Percentiles rank a stretch among this genome's conserved stretches.
phyloP scores from a whole-genome alignment of 805 yeast species.

The Wickerhamomyces mucosus region DNA sequence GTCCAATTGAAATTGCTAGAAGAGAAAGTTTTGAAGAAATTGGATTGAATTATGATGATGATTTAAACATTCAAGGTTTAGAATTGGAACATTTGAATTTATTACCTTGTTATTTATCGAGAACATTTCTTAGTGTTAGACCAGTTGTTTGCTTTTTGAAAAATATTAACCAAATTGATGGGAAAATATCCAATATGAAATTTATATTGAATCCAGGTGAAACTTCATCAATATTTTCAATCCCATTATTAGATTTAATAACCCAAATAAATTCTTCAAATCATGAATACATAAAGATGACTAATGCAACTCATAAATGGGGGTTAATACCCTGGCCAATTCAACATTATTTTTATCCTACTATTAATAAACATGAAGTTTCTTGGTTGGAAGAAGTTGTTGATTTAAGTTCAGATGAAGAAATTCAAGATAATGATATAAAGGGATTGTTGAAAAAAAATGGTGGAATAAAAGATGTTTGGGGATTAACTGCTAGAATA shows the following conservation, averaged over 20 bases:
- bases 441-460: neutral
- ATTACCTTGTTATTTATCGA: slow-evolving; percentile 72
- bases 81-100: slow-evolving; percentile 48
- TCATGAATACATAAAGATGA: slow-evolving; percentile 25
- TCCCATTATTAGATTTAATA: slow-evolving; percentile 56
- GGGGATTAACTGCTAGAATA: slow-evolving; percentile 80
- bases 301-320: slow-evolving; percentile 41
- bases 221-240: slow-evolving; percentile 58
- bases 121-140: slow-evolving; percentile 74
- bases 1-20: slow-evolving; percentile 65
- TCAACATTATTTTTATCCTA: slow-evolving; percentile 53
- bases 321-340: slow-evolving; percentile 64
- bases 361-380: slow-evolving; percentile 42
- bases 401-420: slow-evolving; percentile 51
- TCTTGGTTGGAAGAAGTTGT: slow-evolving; percentile 54
- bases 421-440: slow-evolving; percentile 16
- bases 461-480: slow-evolving; percentile 47
- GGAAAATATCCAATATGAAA: slow-evolving; percentile 23
- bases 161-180: slow-evolving; percentile 12
- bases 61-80: slow-evolving; percentile 38
- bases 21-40: slow-evolving; percentile 86
- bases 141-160: slow-evolving; percentile 69
- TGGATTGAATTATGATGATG: slow-evolving; percentile 48
- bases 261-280: slow-evolving; percentile 8
- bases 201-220: slow-evolving; percentile 68